Percentiles rank a stretch among this genome's conserved stretches.
Evolutionary conservation across 2,329 filamentous ascomycete genomes (phyloP).

Genomic region (Dothiorella sarmentorum): DNA sequence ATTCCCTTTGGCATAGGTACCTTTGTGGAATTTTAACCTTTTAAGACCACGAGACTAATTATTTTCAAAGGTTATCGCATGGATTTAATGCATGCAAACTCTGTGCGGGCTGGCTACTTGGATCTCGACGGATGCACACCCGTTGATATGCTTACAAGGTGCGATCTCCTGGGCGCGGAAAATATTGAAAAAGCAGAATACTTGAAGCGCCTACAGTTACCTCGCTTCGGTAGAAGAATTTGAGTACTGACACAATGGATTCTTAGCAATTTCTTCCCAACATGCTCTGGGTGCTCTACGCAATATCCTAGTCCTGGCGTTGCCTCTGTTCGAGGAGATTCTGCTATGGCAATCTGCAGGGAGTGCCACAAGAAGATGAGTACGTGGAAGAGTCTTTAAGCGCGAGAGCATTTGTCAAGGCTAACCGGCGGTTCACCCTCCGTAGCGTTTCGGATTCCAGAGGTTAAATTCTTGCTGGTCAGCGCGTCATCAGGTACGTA

Average conservation of each 20-base stretch:
- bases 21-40: neutral
- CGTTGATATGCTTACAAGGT: slow-evolving; percentile 71
- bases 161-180: neutral
- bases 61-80: slow-evolving; percentile 45
- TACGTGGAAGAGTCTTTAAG: slow-evolving; percentile 29
- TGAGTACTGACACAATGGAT: neutral
- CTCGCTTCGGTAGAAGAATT: neutral
- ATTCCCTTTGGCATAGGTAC: slow-evolving; percentile 46
- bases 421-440: slow-evolving; percentile 1
- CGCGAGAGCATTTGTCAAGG: neutral
- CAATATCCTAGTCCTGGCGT: slow-evolving; percentile 60
- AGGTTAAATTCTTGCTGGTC: slow-evolving; percentile 73
- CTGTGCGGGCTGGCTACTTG: slow-evolving; percentile 72
- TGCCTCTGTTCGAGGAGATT: slow-evolving; percentile 69
- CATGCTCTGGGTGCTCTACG: slow-evolving; percentile 72
- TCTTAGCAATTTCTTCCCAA: slow-evolving; percentile 71
- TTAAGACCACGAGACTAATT: slow-evolving; percentile 9
- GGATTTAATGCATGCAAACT: slow-evolving; percentile 70
- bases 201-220: neutral
- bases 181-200: neutral
- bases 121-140: slow-evolving; percentile 72
- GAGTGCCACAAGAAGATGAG: slow-evolving; percentile 77
- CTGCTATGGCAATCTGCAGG: slow-evolving; percentile 70
- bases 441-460: slow-evolving; percentile 66
- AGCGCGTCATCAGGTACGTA: slow-evolving; percentile 46